Evolutionary conservation across 2,329 filamentous ascomycete species (phyloP), one percentile per base, ranked within the genome.

Genomic region (Fusarium sp.): DNA sequence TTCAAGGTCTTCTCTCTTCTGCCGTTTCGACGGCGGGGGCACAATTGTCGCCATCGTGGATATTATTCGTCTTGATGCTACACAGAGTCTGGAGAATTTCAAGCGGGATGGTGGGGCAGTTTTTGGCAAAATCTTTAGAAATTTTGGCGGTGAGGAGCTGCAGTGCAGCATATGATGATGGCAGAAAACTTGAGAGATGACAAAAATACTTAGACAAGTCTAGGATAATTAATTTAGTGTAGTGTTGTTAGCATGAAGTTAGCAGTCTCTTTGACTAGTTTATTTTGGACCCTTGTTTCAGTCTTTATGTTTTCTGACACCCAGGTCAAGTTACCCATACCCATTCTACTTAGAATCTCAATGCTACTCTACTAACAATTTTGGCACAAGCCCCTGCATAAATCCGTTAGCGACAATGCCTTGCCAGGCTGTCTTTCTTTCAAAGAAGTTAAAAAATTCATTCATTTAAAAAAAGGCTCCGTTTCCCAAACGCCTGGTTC

Each of bases 11-110:
- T 93, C 93, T 53, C 92, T 89, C 81, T 91, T 92, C 79, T 97
- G 94, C 69, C 94, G 90, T 82, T 98, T 98, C 56, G 91, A 95
- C 7, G 93, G 93, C 49, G 93, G 94, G n/a, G 94, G 94, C 9
- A 91, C 80, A 50, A 95, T 83, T 8, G 94, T 97, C 74, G 94
- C 89, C 94, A 97, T 97, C 48, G 53, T 70, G 30, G 38, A 50
- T 40, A 33, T 54, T 54, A 27, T 64, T 49, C 41, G 35, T 68
- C 32, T 45, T 50, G 60, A 38, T 57, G 35, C 26, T 42, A 53
- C 40, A 26, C 48, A 64, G 60, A 60, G 48, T 49, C 33, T 73
- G 30, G 52, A 49, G 61, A 62, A 60, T 62, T 60, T 60, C 60
- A 55, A 33, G 62, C 49, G 63, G 65, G 44, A 75, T 73, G 73